Base-by-base conservation (phyloP, 2,329 filamentous ascomycete genomes). In the Cordyceps cicadae region DNA sequence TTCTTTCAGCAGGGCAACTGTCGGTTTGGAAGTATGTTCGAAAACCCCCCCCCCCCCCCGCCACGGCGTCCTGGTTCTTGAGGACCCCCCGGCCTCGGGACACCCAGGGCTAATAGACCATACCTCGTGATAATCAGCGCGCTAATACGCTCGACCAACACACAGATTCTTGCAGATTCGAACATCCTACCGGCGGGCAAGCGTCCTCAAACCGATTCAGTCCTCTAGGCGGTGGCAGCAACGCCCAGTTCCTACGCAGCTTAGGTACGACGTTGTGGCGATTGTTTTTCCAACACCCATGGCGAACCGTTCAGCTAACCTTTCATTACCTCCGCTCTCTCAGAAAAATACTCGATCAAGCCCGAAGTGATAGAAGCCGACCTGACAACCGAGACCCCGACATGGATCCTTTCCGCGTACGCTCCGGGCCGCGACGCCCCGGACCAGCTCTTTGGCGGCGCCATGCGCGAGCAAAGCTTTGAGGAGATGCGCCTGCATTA, bases 371-470 rank as follows among this genome's bases (percentile, higher is more conserved):
- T 95, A 66, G 80, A 81, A 63, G 74, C 75, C 58, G 91, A 95
- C 69, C 78, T 95, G 51, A 83, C 80, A 0, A 78, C 80, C 24
- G 90, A 94, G 63, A 81, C 82, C 9, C 93, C 93, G 19, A 76
- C 84, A 78, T 97, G 92, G 89, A 87, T 94, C 5, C 81, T 97
- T 26, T 96, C 92, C 1, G 82, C 88, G 24, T 97, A 96, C 72
- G 90, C 87, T 0, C 92, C 92, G 0, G 88, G 88, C 4, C 81
- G 79, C 67, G 84, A 92, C 66, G 85, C 88, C 1, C 92, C 92
- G 0, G 84, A 85, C 19, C 91, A 96, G 73, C 80, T 97, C 1
- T 92, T 96, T 68, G 91, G 91, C 57, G 92, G 91, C 1, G 81
- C 80, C 50, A 79, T 84, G 6, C 82, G 92, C 19, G 93, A 97